These are phyloP conservation scores for Penicillium sp. DNA, from an alignment of 2,329 filamentous ascomycete species.

Conservation along the genomic window DNA sequence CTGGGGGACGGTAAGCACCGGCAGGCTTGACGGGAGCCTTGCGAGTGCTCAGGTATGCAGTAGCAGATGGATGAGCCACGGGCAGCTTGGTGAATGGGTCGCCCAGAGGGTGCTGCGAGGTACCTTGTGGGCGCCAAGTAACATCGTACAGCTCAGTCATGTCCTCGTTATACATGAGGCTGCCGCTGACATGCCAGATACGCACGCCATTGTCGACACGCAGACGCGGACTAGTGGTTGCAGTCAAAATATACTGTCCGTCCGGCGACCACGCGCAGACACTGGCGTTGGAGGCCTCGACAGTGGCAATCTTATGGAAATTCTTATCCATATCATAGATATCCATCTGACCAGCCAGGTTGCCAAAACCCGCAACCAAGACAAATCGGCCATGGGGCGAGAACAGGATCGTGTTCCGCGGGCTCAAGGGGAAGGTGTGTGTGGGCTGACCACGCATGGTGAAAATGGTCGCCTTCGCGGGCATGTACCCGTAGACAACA, in stretches of 20 bases:
- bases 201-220: constrained; percentile 95
- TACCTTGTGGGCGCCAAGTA: constrained; percentile 71
- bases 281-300: constrained; percentile 91
- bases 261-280: constrained; percentile 97
- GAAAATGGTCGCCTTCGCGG: constrained; percentile 98
- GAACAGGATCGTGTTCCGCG: constrained; percentile 91
- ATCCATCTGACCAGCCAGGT: constrained; percentile 94
- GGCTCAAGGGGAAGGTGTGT: constrained; percentile 78
- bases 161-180: constrained; percentile 90
- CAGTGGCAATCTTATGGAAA: constrained; percentile 84
- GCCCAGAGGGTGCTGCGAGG: constrained; percentile 54
- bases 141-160: constrained; percentile 92
- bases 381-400: constrained; percentile 91
- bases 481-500: constrained; percentile 97
- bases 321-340: constrained; percentile 95
- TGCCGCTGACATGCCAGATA: constrained; percentile 85
- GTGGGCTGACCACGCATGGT: constrained; percentile 77
- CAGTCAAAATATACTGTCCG: constrained; percentile 89
- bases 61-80: constrained; percentile 72
- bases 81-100: constrained; percentile 72
- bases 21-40: constrained; percentile 96
- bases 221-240: constrained; percentile 91
- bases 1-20: constrained; percentile 93
- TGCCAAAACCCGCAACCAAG: constrained; percentile 91
- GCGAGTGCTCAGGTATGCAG: constrained; percentile 72